A percentile compares a stretch with the other conserved stretches of the same genome.
Conservation (phyloP, 1,284 basidiomycete genomes). For the Neotropicomus parvogracilis region DNA sequence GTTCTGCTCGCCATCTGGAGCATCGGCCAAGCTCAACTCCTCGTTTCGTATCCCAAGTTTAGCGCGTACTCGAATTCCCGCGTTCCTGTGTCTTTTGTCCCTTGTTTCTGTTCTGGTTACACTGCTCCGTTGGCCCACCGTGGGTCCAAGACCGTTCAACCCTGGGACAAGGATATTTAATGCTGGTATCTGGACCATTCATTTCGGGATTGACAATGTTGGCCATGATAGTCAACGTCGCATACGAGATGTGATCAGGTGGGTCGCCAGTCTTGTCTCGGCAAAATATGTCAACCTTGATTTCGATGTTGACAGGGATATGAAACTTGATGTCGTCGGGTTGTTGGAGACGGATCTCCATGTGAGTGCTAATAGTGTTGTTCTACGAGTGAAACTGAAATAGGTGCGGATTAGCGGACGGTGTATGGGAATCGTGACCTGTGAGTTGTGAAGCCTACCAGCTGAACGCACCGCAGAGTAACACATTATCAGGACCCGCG, state of each 20-base stretch:
- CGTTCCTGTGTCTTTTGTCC: constrained; percentile 43
- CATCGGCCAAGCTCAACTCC: neutral
- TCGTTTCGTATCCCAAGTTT: constrained; percentile 12
- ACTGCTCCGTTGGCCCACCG: constrained; percentile 49
- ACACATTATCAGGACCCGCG: constrained; percentile 54
- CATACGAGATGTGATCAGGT: constrained; percentile 72
- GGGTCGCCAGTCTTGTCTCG: constrained; percentile 20
- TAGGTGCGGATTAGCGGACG: constrained; percentile 52
- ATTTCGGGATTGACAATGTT: constrained; percentile 83
- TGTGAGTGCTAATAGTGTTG: constrained; percentile 41
- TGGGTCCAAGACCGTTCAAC: constrained; percentile 57
- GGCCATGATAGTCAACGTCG: constrained; percentile 82
- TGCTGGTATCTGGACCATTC: constrained; percentile 92
- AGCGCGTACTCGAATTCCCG: constrained; percentile 26
- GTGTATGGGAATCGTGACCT: constrained; percentile 89
- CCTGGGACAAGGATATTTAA: constrained; percentile 68
- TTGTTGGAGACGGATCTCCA: constrained; percentile 86
- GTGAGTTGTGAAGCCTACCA: constrained; percentile 39
- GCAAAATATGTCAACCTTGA: neutral
- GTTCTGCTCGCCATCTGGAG: constrained; percentile 41
- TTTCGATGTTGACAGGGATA: constrained; percentile 46
- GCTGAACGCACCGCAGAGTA: neutral
- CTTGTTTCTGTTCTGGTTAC: constrained; percentile 51
- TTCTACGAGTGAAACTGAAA: neutral
- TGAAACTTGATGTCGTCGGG: constrained; percentile 80